Percentiles rank a stretch among this genome's conserved stretches.
These are phyloP conservation scores for Sideroxylon spinosum DNA, from an alignment of 179 eudicot genomes.

Conservation along the genomic window DNA sequence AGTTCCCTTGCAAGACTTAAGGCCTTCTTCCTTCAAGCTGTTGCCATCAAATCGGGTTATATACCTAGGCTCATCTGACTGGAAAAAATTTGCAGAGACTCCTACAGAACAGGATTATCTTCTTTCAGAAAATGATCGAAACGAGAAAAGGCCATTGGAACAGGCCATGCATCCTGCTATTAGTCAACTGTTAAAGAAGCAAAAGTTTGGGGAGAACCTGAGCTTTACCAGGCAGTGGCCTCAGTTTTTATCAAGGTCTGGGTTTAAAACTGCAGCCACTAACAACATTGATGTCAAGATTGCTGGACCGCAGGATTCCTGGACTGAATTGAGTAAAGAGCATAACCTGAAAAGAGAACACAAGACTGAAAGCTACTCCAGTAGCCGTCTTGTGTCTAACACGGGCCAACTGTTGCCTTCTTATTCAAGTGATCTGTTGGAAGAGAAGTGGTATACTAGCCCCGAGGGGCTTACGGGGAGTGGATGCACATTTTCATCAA, in stretches of 20 bases:
- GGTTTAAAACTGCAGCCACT: constrained; percentile 25
- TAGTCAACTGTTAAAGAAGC: constrained; percentile 44
- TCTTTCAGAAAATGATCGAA: constrained; percentile 22
- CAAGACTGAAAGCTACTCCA: constrained; percentile 29
- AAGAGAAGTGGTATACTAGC: constrained; percentile 84
- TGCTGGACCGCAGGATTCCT: constrained; percentile 30
- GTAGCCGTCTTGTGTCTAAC: constrained; percentile 22
- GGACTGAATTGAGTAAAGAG: constrained; percentile 21
- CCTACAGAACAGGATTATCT: constrained; percentile 27
- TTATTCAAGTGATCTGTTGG: constrained; percentile 43
- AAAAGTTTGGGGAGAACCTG: constrained; percentile 41
- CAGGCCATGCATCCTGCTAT: constrained; percentile 28
- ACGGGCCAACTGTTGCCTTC: constrained; percentile 24
- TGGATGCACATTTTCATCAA: constrained; percentile 61
- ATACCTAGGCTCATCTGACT: constrained; percentile 55
- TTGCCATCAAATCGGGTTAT: constrained; percentile 44
- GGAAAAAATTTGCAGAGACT: constrained; percentile 27
- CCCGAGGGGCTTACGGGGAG: constrained; percentile 65
- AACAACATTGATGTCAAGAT: constrained; percentile 25
- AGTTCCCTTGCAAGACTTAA: constrained; percentile 51
- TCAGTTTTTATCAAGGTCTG: constrained; percentile 37
- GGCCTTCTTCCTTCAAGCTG: constrained; percentile 78
- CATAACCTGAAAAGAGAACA: constrained; percentile 22
- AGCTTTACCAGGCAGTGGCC: constrained; percentile 36
- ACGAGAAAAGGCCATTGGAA: constrained; percentile 53